Conservation (phyloP, 768 basidiomycete species). For the Pleurotus eryngii region DNA sequence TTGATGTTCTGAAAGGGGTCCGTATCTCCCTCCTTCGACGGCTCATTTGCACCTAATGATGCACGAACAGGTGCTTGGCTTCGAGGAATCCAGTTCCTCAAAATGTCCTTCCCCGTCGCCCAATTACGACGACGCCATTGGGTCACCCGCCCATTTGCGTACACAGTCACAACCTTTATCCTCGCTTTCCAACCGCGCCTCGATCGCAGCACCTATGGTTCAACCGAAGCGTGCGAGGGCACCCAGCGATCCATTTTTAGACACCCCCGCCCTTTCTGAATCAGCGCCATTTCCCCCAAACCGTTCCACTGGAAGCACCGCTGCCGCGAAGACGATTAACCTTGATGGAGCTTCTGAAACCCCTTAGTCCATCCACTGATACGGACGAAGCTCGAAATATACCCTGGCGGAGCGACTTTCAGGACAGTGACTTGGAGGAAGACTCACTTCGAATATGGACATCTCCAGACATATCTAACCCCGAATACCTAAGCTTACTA, state of each 20-base stretch:
- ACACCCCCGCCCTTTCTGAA: constrained; percentile 59
- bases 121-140: constrained; percentile 31
- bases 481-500: constrained; percentile 67
- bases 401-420: constrained; percentile 12
- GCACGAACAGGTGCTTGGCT: constrained; percentile 4
- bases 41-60: constrained; percentile 8
- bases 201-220: constrained; percentile 39
- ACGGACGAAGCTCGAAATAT: background rate
- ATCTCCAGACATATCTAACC: constrained; percentile 73
- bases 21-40: constrained; percentile 27
- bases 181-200: constrained; percentile 33
- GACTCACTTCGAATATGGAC: constrained; percentile 76
- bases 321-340: constrained; percentile 12
- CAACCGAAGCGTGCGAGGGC: constrained; percentile 66
- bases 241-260: constrained; percentile 78
- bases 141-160: constrained; percentile 44
- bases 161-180: constrained; percentile 55
- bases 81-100: constrained; percentile 24
- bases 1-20: constrained; percentile 88
- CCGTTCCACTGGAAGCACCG: constrained; percentile 35
- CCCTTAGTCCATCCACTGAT: background rate
- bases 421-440: constrained; percentile 27
- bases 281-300: constrained; percentile 55
- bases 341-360: constrained; percentile 30
- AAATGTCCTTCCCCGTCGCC: constrained; percentile 30